phyloP scores from a whole-genome alignment of 2,329 filamentous ascomycete genomes.

The Colletotrichum spinosum region DNA sequence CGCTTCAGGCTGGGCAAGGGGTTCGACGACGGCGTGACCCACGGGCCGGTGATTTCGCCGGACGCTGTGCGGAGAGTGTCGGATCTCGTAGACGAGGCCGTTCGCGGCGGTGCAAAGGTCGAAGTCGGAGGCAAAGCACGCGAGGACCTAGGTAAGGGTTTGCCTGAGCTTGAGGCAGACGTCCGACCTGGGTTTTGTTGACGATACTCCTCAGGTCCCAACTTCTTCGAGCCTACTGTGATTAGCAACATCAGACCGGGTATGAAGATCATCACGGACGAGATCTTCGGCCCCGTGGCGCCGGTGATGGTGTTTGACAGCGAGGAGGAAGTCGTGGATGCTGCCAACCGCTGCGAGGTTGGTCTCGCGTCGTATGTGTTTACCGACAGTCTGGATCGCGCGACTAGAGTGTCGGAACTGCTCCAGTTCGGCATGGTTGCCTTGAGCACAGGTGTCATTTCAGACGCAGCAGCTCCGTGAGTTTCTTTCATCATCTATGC shows the following conservation, averaged over 20 bases:
- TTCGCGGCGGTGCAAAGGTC: slow-evolving; percentile 61
- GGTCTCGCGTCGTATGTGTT: slow-evolving; percentile 76
- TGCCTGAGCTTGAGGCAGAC: neutral
- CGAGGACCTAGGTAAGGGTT: slow-evolving; percentile 66
- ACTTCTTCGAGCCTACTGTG: slow-evolving; percentile 79
- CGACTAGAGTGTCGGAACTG: slow-evolving; percentile 74
- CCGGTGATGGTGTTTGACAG: slow-evolving; percentile 74
- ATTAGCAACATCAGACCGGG: slow-evolving; percentile 68
- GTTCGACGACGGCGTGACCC: too few species aligned
- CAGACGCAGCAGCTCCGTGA: slow-evolving; percentile 44
- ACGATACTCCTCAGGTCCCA: slow-evolving; percentile 43
- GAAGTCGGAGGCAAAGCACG: slow-evolving; percentile 71
- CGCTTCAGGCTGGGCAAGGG: too few species aligned
- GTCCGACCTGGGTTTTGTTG: neutral
- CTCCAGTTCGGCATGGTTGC: slow-evolving; percentile 78
- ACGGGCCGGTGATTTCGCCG: too few species aligned
- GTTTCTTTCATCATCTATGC: neutral
- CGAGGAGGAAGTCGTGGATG: slow-evolving; percentile 71
- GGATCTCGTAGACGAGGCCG: too few species aligned
- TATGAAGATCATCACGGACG: slow-evolving; percentile 69
- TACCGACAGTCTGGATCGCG: slow-evolving; percentile 74
- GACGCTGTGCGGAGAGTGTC: too few species aligned
- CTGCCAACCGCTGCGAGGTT: slow-evolving; percentile 71
- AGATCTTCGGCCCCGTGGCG: slow-evolving; percentile 74
- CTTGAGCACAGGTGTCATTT: slow-evolving; percentile 65